phyloP scores from a whole-genome alignment of 1,139 yeast species.

The Chernovozyma aurita region DNA sequence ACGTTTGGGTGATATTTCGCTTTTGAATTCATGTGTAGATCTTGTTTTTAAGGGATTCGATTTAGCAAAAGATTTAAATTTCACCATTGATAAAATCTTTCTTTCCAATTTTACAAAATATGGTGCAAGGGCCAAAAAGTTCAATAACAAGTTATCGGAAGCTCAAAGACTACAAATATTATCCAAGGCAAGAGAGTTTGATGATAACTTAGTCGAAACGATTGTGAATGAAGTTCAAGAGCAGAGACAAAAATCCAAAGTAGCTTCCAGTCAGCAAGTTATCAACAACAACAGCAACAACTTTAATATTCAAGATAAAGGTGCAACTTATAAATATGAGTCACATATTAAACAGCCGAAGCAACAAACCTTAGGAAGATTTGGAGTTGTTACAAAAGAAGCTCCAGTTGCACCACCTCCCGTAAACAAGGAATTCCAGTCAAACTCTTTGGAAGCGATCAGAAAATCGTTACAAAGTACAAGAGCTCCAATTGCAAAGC shows the following conservation, averaged over 20 bases:
- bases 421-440: conserved; percentile 25
- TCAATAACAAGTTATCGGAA: conserved; percentile 58
- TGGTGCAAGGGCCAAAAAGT: conserved; percentile 62
- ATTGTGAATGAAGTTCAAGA: conserved; percentile 45
- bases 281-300: no score
- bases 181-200: conserved; percentile 52
- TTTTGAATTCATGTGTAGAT: conserved; percentile 70
- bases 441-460: conserved; percentile 37
- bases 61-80: conserved; percentile 50
- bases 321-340: conserved; percentile 22
- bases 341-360: conserved; percentile 20
- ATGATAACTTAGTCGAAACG: conserved; percentile 47
- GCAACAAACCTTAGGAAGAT: conserved; percentile 49
- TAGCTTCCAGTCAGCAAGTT: conserved; percentile 6
- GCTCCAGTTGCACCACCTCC: conserved; percentile 41
- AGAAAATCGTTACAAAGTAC: conserved; percentile 32
- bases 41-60: conserved; percentile 66
- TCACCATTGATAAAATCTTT: conserved; percentile 44
- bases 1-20: conserved; percentile 71
- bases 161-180: conserved; percentile 57
- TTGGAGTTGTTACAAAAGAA: conserved; percentile 36
- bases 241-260: conserved; percentile 15
- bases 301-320: conserved; percentile 17
- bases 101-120: conserved; percentile 53
- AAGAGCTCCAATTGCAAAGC: conserved; percentile 15